These are phyloP conservation scores for Hemisphaericaspora xylofermentans DNA, from an alignment of 1,139 yeast genomes.

Conservation along the genomic window DNA sequence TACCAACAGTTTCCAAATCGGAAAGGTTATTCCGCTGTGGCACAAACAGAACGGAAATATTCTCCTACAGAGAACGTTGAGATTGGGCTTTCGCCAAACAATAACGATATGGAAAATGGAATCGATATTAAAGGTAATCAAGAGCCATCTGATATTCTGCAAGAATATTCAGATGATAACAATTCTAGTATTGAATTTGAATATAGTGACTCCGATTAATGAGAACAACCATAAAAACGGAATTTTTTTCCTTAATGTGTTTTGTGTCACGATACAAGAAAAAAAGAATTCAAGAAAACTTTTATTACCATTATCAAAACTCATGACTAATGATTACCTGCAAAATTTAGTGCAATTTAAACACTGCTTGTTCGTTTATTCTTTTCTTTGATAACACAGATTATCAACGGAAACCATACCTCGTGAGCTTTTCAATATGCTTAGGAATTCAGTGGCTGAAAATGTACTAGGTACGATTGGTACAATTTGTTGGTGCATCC, in stretches of 20 bases:
- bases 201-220: slow-evolving; percentile 5
- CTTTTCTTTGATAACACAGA: not conserved
- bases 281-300: not conserved
- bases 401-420: not conserved
- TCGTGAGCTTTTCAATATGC: not conserved
- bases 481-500: slow-evolving; percentile 89
- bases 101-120: slow-evolving; percentile 4
- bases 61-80: no score
- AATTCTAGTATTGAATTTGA: slow-evolving; percentile 13
- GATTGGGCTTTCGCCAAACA: no score
- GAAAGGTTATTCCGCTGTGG: slow-evolving; percentile 1
- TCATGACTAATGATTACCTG: no score
- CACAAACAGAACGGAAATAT: not conserved
- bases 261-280: not conserved
- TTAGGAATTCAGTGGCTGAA: slow-evolving; percentile 48
- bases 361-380: no score
- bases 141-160: not conserved
- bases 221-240: not conserved
- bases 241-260: not conserved
- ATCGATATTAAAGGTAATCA: slow-evolving; percentile 6
- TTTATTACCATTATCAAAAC: no score
- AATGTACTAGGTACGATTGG: slow-evolving; percentile 88
- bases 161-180: slow-evolving; percentile 4
- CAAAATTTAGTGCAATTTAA: no score
- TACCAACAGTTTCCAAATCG: not conserved